A percentile compares a stretch with the other conserved stretches of the same genome.
These are phyloP conservation scores for Nakaseomyces delphensis DNA, from an alignment of 1,139 yeast species.

Conservation along the genomic window DNA sequence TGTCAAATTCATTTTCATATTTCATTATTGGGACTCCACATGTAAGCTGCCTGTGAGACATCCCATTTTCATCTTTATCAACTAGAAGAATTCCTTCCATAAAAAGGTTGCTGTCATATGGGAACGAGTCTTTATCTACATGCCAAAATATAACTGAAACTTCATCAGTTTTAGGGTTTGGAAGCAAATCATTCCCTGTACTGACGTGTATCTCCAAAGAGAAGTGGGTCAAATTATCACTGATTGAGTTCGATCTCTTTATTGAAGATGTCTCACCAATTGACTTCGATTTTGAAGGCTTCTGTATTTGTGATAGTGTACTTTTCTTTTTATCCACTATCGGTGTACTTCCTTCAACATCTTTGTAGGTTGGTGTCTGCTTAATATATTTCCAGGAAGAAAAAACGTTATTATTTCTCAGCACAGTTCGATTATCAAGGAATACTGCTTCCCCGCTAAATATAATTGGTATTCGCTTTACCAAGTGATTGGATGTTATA, in stretches of 20 bases:
- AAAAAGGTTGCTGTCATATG: constrained; percentile 28
- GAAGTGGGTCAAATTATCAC: constrained; percentile 45
- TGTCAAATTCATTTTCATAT: constrained; percentile 45
- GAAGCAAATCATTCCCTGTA: constrained; percentile 42
- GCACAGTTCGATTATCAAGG: constrained; percentile 8
- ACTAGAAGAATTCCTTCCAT: constrained; percentile 34
- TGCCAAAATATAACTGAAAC: constrained; percentile 56
- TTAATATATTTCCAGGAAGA: constrained; percentile 34
- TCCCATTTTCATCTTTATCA: constrained; percentile 5
- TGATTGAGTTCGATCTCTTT: constrained; percentile 38
- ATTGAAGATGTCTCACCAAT: constrained; percentile 24
- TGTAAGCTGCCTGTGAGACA: constrained; percentile 12
- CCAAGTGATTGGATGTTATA: constrained; percentile 26
- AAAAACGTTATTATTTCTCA: constrained; percentile 7
- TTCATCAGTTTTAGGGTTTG: constrained; percentile 60
- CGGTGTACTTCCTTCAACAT: constrained; percentile 31
- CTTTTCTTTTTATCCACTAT: constrained; percentile 11
- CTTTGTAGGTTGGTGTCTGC: constrained; percentile 36
- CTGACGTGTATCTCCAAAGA: constrained; percentile 61
- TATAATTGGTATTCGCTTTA: constrained; percentile 22
- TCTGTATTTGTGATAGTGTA: constrained; percentile 44
- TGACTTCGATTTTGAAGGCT: constrained; percentile 36
- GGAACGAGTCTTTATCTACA: constrained; percentile 40
- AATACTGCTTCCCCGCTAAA: constrained; percentile 17
- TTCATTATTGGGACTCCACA: constrained; percentile 20